These are phyloP conservation scores for Odontarrhena argentea DNA, from an alignment of 345 rosid species.

Conservation along the genomic window DNA sequence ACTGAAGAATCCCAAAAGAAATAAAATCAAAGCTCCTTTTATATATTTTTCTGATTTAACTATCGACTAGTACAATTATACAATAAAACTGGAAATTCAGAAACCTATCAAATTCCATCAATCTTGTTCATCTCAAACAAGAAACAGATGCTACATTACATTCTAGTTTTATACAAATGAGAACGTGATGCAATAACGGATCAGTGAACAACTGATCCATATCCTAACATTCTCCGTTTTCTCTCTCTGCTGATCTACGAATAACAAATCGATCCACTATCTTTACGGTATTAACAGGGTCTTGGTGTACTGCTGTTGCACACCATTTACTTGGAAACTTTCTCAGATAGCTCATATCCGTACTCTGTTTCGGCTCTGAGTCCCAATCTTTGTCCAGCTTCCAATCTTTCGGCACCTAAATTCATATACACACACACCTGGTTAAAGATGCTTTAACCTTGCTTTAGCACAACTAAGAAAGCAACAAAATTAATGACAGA, in stretches of 20 bases:
- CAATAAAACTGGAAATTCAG: background rate
- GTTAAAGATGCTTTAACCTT: slow-evolving; percentile 19
- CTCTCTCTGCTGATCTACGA: slow-evolving; percentile 45
- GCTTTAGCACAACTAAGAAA: background rate
- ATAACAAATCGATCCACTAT: slow-evolving; percentile 74
- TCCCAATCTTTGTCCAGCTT: slow-evolving; percentile 84
- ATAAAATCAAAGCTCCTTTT: slow-evolving; percentile 21
- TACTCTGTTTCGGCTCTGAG: slow-evolving; percentile 56
- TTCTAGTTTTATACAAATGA: slow-evolving; percentile 35
- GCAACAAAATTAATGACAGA: slow-evolving; percentile 12
- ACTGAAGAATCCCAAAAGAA: background rate
- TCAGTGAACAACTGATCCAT: slow-evolving; percentile 45
- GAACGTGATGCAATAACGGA: slow-evolving; percentile 27
- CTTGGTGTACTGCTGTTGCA: slow-evolving; percentile 57
- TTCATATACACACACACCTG: background rate
- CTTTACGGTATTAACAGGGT: slow-evolving; percentile 71
- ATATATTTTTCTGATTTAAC: background rate
- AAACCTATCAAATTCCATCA: background rate
- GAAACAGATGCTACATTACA: slow-evolving; percentile 24
- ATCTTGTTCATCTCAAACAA: slow-evolving; percentile 24
- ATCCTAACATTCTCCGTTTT: slow-evolving; percentile 42
- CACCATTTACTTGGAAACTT: slow-evolving; percentile 84
- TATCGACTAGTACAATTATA: background rate
- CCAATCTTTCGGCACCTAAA: slow-evolving; percentile 95
- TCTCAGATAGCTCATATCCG: slow-evolving; percentile 61